Evolutionary conservation across 176 grass and related monocot genomes (phyloP).

Genomic region (Thalia dealbata): DNA sequence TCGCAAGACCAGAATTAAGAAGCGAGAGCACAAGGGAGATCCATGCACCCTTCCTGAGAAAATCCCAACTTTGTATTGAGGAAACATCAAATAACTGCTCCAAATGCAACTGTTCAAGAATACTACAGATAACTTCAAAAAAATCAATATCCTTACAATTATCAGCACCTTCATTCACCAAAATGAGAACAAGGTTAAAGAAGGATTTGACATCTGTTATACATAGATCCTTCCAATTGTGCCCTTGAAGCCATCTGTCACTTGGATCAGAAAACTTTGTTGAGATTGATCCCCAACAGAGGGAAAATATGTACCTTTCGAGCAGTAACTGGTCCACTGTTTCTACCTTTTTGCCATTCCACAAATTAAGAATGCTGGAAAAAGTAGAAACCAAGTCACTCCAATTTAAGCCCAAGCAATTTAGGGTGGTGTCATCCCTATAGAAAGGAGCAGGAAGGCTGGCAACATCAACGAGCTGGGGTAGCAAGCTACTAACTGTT

Average conservation of each 20-base stretch:
- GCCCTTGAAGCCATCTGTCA: conserved; percentile 18
- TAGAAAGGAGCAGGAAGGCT: conserved; percentile 36
- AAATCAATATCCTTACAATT: conserved; percentile 36
- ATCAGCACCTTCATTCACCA: conserved; percentile 23
- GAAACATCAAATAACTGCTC: conserved; percentile 36
- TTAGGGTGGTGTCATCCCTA: conserved; percentile 33
- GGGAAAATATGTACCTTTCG: conserved; percentile 77
- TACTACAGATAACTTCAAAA: conserved; percentile 35
- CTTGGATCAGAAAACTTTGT: conserved; percentile 28
- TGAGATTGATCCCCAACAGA: conserved; percentile 66
- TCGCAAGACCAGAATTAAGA: conserved; percentile 43
- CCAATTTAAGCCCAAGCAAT: conserved; percentile 48
- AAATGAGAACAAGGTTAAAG: conserved; percentile 46
- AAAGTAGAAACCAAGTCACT: conserved; percentile 34
- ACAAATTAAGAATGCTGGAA: conserved; percentile 58
- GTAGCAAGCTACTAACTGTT: conserved; percentile 41
- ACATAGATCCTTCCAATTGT: conserved; percentile 45
- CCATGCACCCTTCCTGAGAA: conserved; percentile 57
- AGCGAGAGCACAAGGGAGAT: conserved; percentile 68
- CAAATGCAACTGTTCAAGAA: conserved; percentile 44
- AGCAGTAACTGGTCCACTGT: conserved; percentile 63
- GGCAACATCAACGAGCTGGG: conserved; percentile 68
- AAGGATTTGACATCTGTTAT: conserved; percentile 44
- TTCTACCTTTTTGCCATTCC: conserved; percentile 54
- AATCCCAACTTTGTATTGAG: conserved; percentile 46